These are phyloP conservation scores for Oryza meridionalis DNA, from an alignment of 176 grass and related monocot species.

Conservation along the genomic window DNA sequence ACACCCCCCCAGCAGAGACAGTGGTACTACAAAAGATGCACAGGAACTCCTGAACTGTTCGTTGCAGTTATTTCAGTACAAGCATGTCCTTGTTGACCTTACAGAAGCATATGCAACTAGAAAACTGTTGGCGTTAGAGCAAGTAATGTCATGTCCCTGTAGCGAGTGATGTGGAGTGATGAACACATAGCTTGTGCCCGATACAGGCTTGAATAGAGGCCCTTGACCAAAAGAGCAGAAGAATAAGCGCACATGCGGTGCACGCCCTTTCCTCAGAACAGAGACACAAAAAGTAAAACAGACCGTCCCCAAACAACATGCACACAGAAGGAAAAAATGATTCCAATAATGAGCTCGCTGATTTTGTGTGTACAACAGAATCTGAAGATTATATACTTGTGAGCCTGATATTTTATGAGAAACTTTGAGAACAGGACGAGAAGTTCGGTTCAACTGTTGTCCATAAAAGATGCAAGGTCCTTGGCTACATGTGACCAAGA, in stretches of 20 bases:
- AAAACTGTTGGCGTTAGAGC: background rate
- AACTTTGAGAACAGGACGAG: background rate
- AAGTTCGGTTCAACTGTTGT: background rate
- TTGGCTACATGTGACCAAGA: conserved; percentile 4
- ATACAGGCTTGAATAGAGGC: conserved; percentile 15
- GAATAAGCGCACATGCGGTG: conserved; percentile 5
- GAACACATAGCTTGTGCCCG: conserved; percentile 3
- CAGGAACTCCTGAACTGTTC: background rate
- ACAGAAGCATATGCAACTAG: background rate
- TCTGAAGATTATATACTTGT: conserved; percentile 21
- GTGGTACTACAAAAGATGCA: conserved; percentile 8
- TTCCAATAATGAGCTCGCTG: background rate
- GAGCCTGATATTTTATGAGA: background rate
- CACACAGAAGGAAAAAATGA: background rate
- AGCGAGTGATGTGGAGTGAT: background rate
- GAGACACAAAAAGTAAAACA: no score
- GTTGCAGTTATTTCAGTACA: background rate
- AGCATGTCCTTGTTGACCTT: conserved; percentile 38
- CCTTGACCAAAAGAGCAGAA: background rate
- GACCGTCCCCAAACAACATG: background rate
- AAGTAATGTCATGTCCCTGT: background rate
- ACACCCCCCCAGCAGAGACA: background rate
- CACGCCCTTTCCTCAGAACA: background rate
- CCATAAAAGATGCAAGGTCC: background rate
- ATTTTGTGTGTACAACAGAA: conserved; percentile 12